These are phyloP conservation scores for Kuraishia piskuri DNA, from an alignment of 805 yeast species.

Conservation along the genomic window DNA sequence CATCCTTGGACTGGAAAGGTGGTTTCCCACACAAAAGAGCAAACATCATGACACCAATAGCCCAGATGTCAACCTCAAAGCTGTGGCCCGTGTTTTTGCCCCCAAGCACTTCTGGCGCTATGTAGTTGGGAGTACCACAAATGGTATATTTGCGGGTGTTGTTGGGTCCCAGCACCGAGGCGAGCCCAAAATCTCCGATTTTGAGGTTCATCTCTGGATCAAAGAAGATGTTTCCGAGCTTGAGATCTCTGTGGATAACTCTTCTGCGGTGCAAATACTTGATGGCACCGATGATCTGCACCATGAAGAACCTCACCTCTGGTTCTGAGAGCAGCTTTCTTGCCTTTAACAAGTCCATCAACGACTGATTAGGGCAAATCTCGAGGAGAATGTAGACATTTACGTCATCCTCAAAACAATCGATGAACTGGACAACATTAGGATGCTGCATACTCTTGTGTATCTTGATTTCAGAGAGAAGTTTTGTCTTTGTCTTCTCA, in stretches of 20 bases:
- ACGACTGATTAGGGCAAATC: slow-evolving; percentile 89
- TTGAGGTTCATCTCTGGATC: slow-evolving; percentile 92
- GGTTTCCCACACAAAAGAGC: slow-evolving; percentile 92
- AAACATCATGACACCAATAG: slow-evolving; percentile 92
- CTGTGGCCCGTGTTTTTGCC: slow-evolving; percentile 87
- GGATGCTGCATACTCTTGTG: slow-evolving; percentile 86
- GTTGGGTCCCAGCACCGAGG: slow-evolving; percentile 76
- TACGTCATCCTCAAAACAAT: slow-evolving; percentile 93
- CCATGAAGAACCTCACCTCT: slow-evolving; percentile 83
- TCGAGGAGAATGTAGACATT: slow-evolving; percentile 91
- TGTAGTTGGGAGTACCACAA: slow-evolving; percentile 98
- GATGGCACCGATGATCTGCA: slow-evolving; percentile 91
- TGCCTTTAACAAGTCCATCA: slow-evolving; percentile 84
- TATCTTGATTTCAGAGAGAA: slow-evolving; percentile 89
- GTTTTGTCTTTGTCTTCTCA: slow-evolving; percentile 80
- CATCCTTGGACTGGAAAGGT: slow-evolving; percentile 96
- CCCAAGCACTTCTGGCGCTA: slow-evolving; percentile 94
- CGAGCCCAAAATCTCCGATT: slow-evolving; percentile 96
- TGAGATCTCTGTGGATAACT: slow-evolving; percentile 92
- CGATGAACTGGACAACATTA: slow-evolving; percentile 86
- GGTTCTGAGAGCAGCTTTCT: slow-evolving; percentile 85
- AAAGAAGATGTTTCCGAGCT: slow-evolving; percentile 90
- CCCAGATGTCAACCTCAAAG: slow-evolving; percentile 95
- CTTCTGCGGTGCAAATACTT: slow-evolving; percentile 86
- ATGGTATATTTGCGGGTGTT: slow-evolving; percentile 82